These are phyloP conservation scores for Clonostachys rhizophaga DNA, from an alignment of 2,329 filamentous ascomycete genomes.

Conservation along the genomic window DNA sequence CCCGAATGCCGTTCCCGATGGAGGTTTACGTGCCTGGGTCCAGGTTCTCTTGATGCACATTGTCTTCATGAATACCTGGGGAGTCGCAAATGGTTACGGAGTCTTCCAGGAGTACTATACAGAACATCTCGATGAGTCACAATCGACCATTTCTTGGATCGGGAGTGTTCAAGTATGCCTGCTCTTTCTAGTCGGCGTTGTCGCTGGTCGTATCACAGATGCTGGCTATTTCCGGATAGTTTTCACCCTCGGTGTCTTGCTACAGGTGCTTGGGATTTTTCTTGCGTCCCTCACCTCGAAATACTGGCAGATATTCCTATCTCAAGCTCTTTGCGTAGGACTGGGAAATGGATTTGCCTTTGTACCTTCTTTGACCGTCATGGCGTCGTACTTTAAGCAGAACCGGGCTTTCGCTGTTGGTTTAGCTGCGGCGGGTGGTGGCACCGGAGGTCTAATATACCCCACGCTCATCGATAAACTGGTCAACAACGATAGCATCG, in stretches of 20 bases:
- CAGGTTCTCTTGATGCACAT: conserved; percentile 23
- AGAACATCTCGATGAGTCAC: conserved; percentile 22
- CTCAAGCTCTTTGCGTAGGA: conserved; percentile 39
- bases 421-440: conserved; percentile 21
- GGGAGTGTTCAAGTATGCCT: conserved; percentile 41
- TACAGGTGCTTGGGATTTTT: conserved; percentile 41
- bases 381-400: conserved; percentile 23
- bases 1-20: conserved; percentile 19
- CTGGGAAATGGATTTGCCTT: conserved; percentile 35
- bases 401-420: conserved; percentile 21
- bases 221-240: conserved; percentile 35
- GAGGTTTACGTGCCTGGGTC: conserved; percentile 14
- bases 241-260: conserved; percentile 29
- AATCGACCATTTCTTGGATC: conserved; percentile 30
- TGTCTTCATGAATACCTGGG: conserved; percentile 37
- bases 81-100: conserved; percentile 39
- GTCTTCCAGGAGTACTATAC: conserved; percentile 40
- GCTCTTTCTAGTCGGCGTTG: conserved; percentile 21
- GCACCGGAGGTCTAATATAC: conserved; percentile 24
- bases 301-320: conserved; percentile 39
- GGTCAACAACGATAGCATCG: conserved; percentile 6
- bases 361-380: conserved; percentile 23
- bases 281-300: conserved; percentile 24
- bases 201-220: conserved; percentile 40
- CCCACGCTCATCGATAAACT: conserved; percentile 18